Conservation (phyloP, 768 basidiomycete species). For the Mycena rebaudengoi region DNA sequence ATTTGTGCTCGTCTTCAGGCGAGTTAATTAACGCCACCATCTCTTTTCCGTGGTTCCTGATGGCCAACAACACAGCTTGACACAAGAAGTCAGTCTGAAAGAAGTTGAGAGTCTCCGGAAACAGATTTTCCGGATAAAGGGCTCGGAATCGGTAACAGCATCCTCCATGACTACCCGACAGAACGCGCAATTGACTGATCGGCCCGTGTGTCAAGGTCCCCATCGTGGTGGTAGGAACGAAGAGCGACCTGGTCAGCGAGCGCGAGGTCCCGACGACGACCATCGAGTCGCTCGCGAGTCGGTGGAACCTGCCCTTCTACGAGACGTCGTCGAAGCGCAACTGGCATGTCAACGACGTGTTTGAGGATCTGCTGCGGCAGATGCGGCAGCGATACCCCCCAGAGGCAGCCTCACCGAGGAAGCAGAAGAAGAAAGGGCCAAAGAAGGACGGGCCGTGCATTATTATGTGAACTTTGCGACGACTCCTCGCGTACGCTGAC, state of each 20-base stretch:
- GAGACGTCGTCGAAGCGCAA: constrained; percentile 90
- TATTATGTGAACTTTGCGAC: constrained; percentile 48
- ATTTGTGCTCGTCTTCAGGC: constrained; percentile 88
- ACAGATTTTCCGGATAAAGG: constrained; percentile 84
- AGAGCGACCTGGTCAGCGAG: constrained; percentile 82
- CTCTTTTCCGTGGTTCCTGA: constrained; percentile 15
- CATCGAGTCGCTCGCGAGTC: constrained; percentile 68
- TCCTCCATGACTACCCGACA: too few relatives aligned
- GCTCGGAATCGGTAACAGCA: constrained; percentile 70
- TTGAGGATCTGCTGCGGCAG: constrained; percentile 78
- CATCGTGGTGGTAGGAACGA: constrained; percentile 88
- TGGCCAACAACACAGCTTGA: constrained; percentile 59
- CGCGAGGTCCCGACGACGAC: constrained; percentile 75
- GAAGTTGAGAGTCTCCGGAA: constrained; percentile 84
- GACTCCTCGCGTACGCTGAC: constrained; percentile 9
- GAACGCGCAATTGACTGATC: too few relatives aligned
- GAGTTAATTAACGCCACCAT: constrained; percentile 10
- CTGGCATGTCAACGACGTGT: constrained; percentile 82
- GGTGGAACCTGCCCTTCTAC: constrained; percentile 81
- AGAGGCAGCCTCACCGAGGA: constrained; percentile 46
- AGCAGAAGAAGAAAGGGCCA: constrained; percentile 41
- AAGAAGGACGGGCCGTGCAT: constrained; percentile 40
- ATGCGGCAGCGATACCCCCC: constrained; percentile 75
- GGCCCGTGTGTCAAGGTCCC: constrained; percentile 75
- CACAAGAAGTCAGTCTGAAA: constrained; percentile 81